Conservation (phyloP, 2,329 filamentous ascomycete species). For the Aspergillus sclerotialis region DNA sequence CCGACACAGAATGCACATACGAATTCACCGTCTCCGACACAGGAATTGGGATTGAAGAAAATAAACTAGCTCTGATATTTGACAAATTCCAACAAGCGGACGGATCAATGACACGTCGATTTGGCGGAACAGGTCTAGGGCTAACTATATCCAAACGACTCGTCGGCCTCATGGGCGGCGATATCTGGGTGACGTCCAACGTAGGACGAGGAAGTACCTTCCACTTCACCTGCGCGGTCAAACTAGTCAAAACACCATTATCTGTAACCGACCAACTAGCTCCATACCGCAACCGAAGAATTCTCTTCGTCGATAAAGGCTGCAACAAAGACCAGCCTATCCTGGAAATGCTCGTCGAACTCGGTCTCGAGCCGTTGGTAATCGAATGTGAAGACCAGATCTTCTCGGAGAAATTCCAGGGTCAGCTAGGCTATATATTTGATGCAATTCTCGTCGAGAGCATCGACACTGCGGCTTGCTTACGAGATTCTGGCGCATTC, state of each 20-base stretch:
- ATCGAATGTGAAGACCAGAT: slow-evolving; percentile 70
- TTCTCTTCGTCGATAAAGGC: slow-evolving; percentile 91
- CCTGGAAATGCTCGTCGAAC: slow-evolving; percentile 65
- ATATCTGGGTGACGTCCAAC: slow-evolving; percentile 91
- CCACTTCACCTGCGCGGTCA: slow-evolving; percentile 91
- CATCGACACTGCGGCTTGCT: slow-evolving; percentile 76
- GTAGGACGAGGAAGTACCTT: slow-evolving; percentile 90
- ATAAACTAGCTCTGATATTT: slow-evolving; percentile 95
- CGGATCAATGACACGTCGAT: slow-evolving; percentile 91
- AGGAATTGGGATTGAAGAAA: slow-evolving; percentile 89
- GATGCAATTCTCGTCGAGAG: slow-evolving; percentile 96
- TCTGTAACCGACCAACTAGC: slow-evolving; percentile 69
- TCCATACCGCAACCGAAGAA: slow-evolving; percentile 87
- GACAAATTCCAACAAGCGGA: slow-evolving; percentile 99
- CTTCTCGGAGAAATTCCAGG: slow-evolving; percentile 47
- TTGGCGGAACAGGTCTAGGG: slow-evolving; percentile 88
- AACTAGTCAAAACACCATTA: slow-evolving; percentile 70
- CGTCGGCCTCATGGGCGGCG: slow-evolving; percentile 92
- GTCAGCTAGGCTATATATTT: slow-evolving; percentile 58
- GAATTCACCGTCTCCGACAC: slow-evolving; percentile 96
- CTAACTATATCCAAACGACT: slow-evolving; percentile 92
- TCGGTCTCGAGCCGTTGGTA: slow-evolving; percentile 75
- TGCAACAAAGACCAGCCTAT: slow-evolving; percentile 61
- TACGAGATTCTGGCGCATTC: slow-evolving; percentile 86
- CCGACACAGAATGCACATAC: slow-evolving; percentile 75